phyloP scores from a whole-genome alignment of 106 monocot genomes.

The Apostasia ramifera region DNA sequence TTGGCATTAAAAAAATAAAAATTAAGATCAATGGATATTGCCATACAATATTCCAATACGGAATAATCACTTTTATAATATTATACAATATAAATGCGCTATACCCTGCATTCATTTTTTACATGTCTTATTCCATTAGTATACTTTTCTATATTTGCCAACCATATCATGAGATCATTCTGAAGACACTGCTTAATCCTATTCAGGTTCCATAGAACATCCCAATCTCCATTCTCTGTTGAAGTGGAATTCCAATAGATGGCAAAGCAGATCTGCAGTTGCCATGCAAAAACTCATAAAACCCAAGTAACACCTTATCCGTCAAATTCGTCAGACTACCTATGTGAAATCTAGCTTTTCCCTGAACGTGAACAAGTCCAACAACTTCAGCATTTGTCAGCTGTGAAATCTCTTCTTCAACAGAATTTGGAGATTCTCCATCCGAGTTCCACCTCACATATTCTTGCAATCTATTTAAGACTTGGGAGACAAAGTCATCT shows the following conservation, averaged over 20 bases:
- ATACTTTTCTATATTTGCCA: too few species aligned
- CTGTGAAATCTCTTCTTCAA: conserved; percentile 28
- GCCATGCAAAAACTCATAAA: conserved; percentile 68
- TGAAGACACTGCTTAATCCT: too few species aligned
- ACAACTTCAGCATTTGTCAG: conserved; percentile 31
- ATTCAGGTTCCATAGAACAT: conserved; percentile 61
- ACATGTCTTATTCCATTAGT: too few species aligned
- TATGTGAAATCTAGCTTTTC: conserved; percentile 58
- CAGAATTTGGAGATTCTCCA: background rate
- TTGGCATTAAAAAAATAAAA: too few species aligned
- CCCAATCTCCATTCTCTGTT: conserved; percentile 58
- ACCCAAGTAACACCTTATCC: conserved; percentile 51
- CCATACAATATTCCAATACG: too few species aligned
- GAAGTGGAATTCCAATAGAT: conserved; percentile 33
- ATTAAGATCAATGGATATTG: too few species aligned
- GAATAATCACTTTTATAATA: too few species aligned
- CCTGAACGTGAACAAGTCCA: conserved; percentile 57
- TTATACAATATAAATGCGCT: too few species aligned
- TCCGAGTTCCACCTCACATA: conserved; percentile 22
- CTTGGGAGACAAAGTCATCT: conserved; percentile 39
- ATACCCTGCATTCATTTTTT: too few species aligned
- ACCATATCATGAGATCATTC: too few species aligned
- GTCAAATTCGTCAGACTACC: conserved; percentile 29
- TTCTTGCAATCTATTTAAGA: conserved; percentile 18
- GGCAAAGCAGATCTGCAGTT: conserved; percentile 67